phyloP scores from a whole-genome alignment of 2,329 filamentous ascomycete genomes.

The Elsinoe arachidis region DNA sequence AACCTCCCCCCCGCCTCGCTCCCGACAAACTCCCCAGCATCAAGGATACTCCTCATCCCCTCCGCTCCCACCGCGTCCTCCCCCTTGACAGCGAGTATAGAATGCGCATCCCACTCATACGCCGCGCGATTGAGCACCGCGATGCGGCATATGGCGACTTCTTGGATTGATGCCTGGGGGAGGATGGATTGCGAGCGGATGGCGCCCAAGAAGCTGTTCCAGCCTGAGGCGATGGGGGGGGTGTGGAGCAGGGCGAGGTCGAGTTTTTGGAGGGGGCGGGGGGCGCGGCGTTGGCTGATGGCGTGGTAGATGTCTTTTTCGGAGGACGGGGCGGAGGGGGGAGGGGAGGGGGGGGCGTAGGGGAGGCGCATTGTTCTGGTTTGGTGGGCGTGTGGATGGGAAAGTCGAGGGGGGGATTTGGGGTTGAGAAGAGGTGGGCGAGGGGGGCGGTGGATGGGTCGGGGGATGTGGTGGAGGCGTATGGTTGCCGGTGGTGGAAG shows the following conservation, averaged over 20 bases:
- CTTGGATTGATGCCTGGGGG: slow-evolving; percentile 22
- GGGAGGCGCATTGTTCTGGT: slow-evolving; percentile 53
- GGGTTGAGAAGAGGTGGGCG: not conserved
- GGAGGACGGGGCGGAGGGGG: slow-evolving; percentile 41
- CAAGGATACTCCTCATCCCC: slow-evolving; percentile 9
- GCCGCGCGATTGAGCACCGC: slow-evolving; percentile 29
- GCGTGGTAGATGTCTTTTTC: slow-evolving; percentile 49
- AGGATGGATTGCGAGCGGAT: slow-evolving; percentile 29
- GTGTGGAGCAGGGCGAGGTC: slow-evolving; percentile 69
- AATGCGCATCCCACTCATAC: slow-evolving; percentile 31
- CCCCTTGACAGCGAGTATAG: slow-evolving; percentile 26
- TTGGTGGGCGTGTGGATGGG: not conserved
- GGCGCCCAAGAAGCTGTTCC: slow-evolving; percentile 58
- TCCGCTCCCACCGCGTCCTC: slow-evolving; percentile 16
- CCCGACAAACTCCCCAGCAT: slow-evolving; percentile 20
- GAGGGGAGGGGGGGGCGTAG: slow-evolving; percentile 50
- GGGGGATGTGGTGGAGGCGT: not conserved
- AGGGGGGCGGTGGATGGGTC: not conserved
- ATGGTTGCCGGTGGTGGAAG: not conserved
- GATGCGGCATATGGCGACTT: slow-evolving; percentile 30
- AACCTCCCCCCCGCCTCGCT: slow-evolving; percentile 23
- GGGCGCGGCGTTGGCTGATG: slow-evolving; percentile 56
- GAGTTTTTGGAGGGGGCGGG: slow-evolving; percentile 63
- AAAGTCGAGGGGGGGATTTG: not conserved
- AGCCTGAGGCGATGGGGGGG: slow-evolving; percentile 65